Evolutionary conservation across 345 rosid genomes (phyloP).

Genomic region (Boechera stricta): DNA sequence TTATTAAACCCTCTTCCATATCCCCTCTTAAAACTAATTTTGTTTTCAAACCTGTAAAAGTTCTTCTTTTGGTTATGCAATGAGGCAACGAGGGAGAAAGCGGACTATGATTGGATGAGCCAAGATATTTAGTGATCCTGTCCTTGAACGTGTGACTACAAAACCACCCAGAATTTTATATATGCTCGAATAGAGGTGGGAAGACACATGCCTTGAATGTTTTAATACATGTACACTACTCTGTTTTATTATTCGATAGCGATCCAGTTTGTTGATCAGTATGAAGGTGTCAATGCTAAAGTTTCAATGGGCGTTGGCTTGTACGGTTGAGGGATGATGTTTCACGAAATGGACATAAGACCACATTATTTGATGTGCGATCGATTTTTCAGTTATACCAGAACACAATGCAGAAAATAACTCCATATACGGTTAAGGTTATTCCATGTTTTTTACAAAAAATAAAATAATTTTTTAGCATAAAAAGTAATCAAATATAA

Average conservation of each 20-base stretch:
- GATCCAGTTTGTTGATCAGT: background rate
- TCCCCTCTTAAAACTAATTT: background rate
- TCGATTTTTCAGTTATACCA: no score
- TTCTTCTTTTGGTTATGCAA: conserved; percentile 48
- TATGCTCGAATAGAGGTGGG: background rate
- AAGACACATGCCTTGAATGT: background rate
- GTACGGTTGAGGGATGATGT: no score
- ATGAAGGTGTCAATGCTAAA: background rate
- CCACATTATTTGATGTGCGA: no score
- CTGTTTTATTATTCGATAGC: background rate
- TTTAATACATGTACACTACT: background rate
- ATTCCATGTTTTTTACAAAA: no score
- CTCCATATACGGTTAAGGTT: no score
- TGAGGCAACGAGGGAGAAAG: conserved; percentile 90
- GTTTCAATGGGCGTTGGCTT: no score
- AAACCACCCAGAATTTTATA: background rate
- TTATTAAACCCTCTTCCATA: background rate
- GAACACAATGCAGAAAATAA: no score
- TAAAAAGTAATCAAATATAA: no score
- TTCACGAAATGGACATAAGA: no score
- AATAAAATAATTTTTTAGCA: no score
- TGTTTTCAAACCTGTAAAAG: background rate
- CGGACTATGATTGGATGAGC: conserved; percentile 92
- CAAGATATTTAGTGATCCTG: background rate
- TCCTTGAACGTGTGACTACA: conserved; percentile 3